Conservation (phyloP, 257 asterid genomes). For the Gentiana dahurica region DNA sequence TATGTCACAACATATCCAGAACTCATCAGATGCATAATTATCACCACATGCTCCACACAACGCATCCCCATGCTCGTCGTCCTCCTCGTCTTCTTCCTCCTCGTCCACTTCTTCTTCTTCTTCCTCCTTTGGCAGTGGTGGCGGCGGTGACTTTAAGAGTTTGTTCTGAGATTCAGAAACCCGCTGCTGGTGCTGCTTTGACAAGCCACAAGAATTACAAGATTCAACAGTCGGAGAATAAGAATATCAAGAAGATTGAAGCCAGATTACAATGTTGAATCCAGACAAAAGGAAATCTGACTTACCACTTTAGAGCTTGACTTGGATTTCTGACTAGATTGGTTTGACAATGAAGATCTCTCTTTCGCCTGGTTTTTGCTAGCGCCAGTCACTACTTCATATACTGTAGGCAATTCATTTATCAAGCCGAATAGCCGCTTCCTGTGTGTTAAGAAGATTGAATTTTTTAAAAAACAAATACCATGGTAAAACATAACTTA, state of each 20-base stretch:
- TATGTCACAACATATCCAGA: slow-evolving; percentile 78
- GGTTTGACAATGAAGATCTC: slow-evolving; percentile 43
- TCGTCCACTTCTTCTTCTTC: slow-evolving; percentile 50
- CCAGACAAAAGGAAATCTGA: background rate
- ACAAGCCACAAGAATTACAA: slow-evolving; percentile 3
- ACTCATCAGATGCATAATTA: slow-evolving; percentile 51
- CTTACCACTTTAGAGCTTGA: slow-evolving; percentile 47
- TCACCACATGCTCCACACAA: slow-evolving; percentile 61
- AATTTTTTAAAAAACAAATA: too few species aligned
- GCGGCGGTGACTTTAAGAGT: slow-evolving; percentile 25
- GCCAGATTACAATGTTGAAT: background rate
- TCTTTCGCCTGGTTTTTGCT: slow-evolving; percentile 54
- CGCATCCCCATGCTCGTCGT: slow-evolving; percentile 63
- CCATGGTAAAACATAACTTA: too few species aligned
- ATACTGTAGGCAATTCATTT: slow-evolving; percentile 65
- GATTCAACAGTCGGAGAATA: background rate
- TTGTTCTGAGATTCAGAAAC: slow-evolving; percentile 26
- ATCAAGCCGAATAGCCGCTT: slow-evolving; percentile 66
- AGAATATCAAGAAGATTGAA: too few species aligned
- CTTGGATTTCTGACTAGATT: slow-evolving; percentile 43
- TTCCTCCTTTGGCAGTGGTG: slow-evolving; percentile 38
- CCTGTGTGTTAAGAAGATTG: slow-evolving; percentile 27
- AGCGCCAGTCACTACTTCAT: slow-evolving; percentile 65
- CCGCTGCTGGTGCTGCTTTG: slow-evolving; percentile 32
- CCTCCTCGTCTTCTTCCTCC: slow-evolving; percentile 47